These are phyloP conservation scores for Neurospora sp. DNA, from an alignment of 495 filamentous ascomycete species.

Conservation along the genomic window DNA sequence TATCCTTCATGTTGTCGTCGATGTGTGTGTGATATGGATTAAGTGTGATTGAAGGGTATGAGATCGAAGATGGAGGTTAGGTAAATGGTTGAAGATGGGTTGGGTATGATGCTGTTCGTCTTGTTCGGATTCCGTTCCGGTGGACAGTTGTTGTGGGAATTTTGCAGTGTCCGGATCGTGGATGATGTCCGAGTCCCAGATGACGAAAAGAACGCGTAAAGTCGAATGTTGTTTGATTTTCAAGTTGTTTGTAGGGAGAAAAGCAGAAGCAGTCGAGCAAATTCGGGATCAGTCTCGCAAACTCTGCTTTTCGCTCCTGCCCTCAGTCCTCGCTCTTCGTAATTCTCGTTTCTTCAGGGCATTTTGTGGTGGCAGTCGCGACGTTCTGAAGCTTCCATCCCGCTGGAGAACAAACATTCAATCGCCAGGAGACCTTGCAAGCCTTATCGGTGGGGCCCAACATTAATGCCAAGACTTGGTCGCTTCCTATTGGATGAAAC, in stretches of 20 bases:
- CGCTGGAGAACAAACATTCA: background rate
- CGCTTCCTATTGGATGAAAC: background rate
- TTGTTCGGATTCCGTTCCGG: background rate
- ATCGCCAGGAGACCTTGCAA: background rate
- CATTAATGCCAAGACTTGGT: background rate
- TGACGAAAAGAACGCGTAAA: background rate
- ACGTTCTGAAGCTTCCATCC: background rate
- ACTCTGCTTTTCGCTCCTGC: background rate
- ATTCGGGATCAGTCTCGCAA: background rate
- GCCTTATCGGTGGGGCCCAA: background rate
- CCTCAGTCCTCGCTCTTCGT: background rate
- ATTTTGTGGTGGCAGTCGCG: background rate
- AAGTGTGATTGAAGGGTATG: background rate
- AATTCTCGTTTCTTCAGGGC: background rate
- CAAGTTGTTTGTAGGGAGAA: background rate
- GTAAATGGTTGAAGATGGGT: background rate
- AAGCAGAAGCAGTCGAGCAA: background rate
- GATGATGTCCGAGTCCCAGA: background rate
- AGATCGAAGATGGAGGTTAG: background rate
- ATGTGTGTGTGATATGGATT: background rate
- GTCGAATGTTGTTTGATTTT: background rate
- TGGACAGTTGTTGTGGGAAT: background rate
- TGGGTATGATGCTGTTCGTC: background rate
- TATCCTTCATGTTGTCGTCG: constrained; percentile 14
- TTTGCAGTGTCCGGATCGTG: background rate